Conservation (phyloP, 768 basidiomycete genomes). For the Leccinum boreale region DNA sequence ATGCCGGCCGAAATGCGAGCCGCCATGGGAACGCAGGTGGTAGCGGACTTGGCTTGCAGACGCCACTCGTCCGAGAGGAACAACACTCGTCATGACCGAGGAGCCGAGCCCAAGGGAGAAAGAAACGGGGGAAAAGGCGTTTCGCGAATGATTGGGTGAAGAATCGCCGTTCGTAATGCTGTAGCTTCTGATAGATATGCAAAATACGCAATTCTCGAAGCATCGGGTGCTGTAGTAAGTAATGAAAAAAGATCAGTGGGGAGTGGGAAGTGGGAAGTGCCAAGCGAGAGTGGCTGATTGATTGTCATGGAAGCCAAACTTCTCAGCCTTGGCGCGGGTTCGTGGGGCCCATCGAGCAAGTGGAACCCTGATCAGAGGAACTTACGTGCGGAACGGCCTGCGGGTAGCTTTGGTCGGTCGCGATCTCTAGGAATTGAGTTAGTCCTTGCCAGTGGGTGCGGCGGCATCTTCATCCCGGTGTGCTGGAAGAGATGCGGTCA, state of each 20-base stretch:
- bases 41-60: neutral
- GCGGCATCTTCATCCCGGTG: neutral
- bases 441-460: neutral
- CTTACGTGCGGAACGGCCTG: neutral
- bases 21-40: neutral
- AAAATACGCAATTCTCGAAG: slow-evolving; percentile 4
- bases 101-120: neutral
- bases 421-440: neutral
- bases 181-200: slow-evolving; percentile 10
- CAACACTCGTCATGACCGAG: neutral
- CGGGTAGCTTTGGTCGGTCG: neutral
- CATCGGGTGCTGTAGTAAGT: neutral
- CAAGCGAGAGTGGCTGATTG: slow-evolving; percentile 6
- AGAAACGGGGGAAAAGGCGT: neutral
- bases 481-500: neutral
- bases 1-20: neutral
- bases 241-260: slow-evolving; percentile 1
- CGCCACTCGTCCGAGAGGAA: slow-evolving; percentile 1
- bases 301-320: slow-evolving; percentile 15
- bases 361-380: neutral
- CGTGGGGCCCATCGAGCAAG: neutral
- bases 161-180: slow-evolving; percentile 1
- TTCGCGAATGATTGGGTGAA: neutral
- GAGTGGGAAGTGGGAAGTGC: neutral
- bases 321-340: slow-evolving; percentile 5